Evolutionary conservation across 345 rosid genomes (phyloP).

Genomic region (Mallotus nudiflorus): DNA sequence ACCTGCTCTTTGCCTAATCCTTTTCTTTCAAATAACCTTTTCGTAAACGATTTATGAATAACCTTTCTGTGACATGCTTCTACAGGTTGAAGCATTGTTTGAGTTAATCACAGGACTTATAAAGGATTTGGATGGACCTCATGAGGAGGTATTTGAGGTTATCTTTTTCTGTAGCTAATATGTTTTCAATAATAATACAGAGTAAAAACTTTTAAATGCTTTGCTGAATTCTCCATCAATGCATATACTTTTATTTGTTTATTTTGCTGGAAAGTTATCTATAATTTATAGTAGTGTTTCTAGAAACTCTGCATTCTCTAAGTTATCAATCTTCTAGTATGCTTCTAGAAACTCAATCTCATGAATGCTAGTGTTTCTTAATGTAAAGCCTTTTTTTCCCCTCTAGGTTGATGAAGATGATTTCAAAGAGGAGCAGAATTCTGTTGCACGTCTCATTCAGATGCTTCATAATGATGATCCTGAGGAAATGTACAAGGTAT

Average conservation of each 20-base stretch:
- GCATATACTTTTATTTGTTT: not conserved
- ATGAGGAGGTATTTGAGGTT: slow-evolving; percentile 59
- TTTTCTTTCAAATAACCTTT: slow-evolving; percentile 19
- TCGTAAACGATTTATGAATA: slow-evolving; percentile 2
- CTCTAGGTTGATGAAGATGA: slow-evolving; percentile 89
- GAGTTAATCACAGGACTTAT: slow-evolving; percentile 91
- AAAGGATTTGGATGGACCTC: slow-evolving; percentile 75
- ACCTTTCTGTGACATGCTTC: slow-evolving; percentile 18
- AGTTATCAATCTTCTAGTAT: not conserved
- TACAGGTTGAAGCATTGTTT: slow-evolving; percentile 90
- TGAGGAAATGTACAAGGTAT: slow-evolving; percentile 98
- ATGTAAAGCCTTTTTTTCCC: not conserved
- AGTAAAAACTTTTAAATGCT: not conserved
- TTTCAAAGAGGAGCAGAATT: slow-evolving; percentile 95
- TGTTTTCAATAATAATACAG: slow-evolving; percentile 10
- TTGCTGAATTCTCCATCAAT: not conserved
- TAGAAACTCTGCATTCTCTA: too few species aligned
- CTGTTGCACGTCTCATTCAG: slow-evolving; percentile 95
- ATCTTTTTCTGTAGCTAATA: slow-evolving; percentile 7
- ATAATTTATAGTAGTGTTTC: not conserved
- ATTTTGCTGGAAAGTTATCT: not conserved
- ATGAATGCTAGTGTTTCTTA: not conserved
- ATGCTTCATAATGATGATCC: slow-evolving; percentile 81
- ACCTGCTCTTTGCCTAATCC: slow-evolving; percentile 19
- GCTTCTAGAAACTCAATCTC: not conserved